Evolutionary conservation across 129 eudicot genomes (phyloP).

Genomic region (Logfia minima): DNA sequence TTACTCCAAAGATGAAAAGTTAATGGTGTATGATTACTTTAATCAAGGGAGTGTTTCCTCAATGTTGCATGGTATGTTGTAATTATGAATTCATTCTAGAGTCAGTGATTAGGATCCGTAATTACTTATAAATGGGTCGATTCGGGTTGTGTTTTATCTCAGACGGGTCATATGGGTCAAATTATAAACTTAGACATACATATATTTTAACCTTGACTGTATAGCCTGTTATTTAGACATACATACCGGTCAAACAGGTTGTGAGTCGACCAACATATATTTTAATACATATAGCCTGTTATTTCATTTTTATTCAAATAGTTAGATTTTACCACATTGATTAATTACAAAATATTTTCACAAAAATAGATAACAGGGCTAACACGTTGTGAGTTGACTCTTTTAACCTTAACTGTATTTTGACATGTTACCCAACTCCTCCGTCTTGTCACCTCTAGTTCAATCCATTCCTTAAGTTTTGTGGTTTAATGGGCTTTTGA

Average conservation of each 20-base stretch:
- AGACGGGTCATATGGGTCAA: neutral
- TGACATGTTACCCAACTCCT: neutral
- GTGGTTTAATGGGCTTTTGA: neutral
- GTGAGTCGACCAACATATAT: neutral
- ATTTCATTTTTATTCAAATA: neutral
- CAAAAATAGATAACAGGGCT: neutral
- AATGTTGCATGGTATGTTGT: conserved; percentile 74
- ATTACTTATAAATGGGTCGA: neutral
- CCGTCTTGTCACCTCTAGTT: neutral
- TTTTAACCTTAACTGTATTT: too few relatives aligned
- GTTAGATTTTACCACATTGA: neutral
- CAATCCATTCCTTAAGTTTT: neutral
- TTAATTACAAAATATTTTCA: neutral
- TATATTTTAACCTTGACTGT: neutral
- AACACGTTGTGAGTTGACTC: neutral
- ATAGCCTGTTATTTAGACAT: neutral
- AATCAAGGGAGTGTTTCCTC: conserved; percentile 72
- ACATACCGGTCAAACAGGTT: neutral
- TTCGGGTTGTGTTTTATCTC: neutral
- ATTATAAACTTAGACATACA: neutral
- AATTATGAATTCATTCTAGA: neutral
- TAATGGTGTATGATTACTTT: conserved; percentile 83
- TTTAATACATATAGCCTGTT: neutral
- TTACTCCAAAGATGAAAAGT: conserved; percentile 94
- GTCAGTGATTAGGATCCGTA: too few relatives aligned